These are phyloP conservation scores for Flaveria floridana DNA, from an alignment of 140 eudicot species.

Conservation along the genomic window DNA sequence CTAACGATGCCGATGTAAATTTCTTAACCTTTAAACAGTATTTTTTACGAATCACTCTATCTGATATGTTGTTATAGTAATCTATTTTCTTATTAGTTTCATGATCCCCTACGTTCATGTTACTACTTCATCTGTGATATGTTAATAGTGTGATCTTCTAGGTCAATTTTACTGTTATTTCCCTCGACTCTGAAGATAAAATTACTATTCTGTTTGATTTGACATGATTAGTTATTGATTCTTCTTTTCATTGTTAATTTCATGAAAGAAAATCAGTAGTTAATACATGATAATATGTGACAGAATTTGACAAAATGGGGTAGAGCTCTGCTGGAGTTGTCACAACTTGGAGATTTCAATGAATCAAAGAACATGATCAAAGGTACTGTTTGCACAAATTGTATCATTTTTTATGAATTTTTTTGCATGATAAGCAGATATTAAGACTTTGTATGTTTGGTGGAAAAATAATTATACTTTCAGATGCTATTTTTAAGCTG, in stretches of 20 bases:
- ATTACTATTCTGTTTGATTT: too few relatives aligned
- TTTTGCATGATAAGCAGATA: background rate
- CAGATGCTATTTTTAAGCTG: conserved; percentile 52
- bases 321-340: conserved; percentile 46
- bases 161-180: too few relatives aligned
- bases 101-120: too few relatives aligned
- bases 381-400: conserved; percentile 32
- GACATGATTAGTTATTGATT: background rate
- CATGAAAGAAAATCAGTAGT: background rate
- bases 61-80: background rate
- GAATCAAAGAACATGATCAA: conserved; percentile 46
- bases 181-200: too few relatives aligned
- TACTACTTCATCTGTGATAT: background rate
- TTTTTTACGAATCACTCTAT: background rate
- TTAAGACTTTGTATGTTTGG: too few relatives aligned
- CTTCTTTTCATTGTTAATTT: background rate
- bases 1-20: conserved; percentile 50
- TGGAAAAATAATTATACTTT: conserved; percentile 4
- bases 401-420: background rate
- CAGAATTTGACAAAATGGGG: conserved; percentile 61
- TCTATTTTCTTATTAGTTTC: too few relatives aligned
- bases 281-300: background rate
- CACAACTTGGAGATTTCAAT: conserved; percentile 37
- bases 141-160: background rate
- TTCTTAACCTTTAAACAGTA: background rate